Percentiles rank a stretch among this genome's conserved stretches.
phyloP scores from a whole-genome alignment of 2,329 filamentous ascomycete species.

The Onygena corvina region DNA sequence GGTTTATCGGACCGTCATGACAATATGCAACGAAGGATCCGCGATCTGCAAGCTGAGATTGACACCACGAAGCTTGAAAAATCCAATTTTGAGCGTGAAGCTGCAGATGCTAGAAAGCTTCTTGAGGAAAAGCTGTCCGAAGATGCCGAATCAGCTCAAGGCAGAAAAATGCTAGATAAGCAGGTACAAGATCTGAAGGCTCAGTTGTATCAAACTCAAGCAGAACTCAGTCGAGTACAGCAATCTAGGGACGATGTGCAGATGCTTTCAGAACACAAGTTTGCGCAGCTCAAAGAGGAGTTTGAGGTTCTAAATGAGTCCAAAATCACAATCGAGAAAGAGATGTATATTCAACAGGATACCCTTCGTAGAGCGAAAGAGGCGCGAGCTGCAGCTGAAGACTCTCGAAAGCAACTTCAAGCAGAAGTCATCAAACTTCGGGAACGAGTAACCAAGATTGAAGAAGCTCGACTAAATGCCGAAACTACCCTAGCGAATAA shows the following conservation, averaged over 20 bases:
- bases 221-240: slow-evolving; percentile 77
- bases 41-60: slow-evolving; percentile 76
- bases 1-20: slow-evolving; percentile 64
- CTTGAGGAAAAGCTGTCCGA: slow-evolving; percentile 82
- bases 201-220: slow-evolving; percentile 72
- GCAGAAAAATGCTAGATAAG: slow-evolving; percentile 67
- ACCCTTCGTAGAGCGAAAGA: slow-evolving; percentile 76
- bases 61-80: slow-evolving; percentile 79
- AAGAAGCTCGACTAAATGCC: slow-evolving; percentile 72
- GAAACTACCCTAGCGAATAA: slow-evolving; percentile 69
- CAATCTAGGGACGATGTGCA: slow-evolving; percentile 92
- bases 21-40: slow-evolving; percentile 60
- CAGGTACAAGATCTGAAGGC: slow-evolving; percentile 81
- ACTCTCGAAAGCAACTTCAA: slow-evolving; percentile 80
- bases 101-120: slow-evolving; percentile 71
- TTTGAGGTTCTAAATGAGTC: slow-evolving; percentile 78
- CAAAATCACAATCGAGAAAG: slow-evolving; percentile 96
- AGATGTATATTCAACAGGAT: slow-evolving; percentile 92
- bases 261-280: slow-evolving; percentile 80
- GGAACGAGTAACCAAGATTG: slow-evolving; percentile 69
- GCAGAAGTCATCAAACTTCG: slow-evolving; percentile 71
- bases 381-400: slow-evolving; percentile 64
- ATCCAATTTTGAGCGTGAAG: slow-evolving; percentile 72
- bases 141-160: slow-evolving; percentile 72
- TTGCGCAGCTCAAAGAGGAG: slow-evolving; percentile 67